Conservation (phyloP, 257 asterid genomes). For the Ilex aquifolium region DNA sequence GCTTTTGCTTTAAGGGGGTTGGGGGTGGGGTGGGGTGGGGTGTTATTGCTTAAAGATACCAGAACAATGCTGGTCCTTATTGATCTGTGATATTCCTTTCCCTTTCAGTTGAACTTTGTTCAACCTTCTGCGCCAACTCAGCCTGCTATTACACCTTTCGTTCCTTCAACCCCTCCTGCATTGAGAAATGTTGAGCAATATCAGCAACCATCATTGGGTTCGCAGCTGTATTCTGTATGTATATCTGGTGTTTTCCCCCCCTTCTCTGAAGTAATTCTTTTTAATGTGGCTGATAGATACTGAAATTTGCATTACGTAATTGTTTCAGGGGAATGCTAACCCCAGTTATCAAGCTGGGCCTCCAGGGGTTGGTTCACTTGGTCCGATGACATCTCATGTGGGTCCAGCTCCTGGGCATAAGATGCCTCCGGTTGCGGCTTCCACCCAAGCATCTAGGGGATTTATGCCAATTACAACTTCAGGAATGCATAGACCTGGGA, state of each 20-base stretch:
- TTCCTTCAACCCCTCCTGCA: constrained; percentile 69
- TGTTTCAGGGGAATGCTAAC: constrained; percentile 44
- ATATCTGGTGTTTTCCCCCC: not conserved
- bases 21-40: no score
- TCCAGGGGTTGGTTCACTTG: constrained; percentile 48
- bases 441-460: constrained; percentile 52
- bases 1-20: no score
- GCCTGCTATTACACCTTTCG: constrained; percentile 58
- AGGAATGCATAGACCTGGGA: constrained; percentile 66
- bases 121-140: constrained; percentile 64
- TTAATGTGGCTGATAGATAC: constrained; percentile 3
- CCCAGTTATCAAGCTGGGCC: constrained; percentile 63
- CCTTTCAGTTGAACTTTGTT: constrained; percentile 58
- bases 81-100: not conserved
- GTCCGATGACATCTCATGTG: constrained; percentile 39
- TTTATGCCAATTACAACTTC: constrained; percentile 57
- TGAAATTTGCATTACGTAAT: constrained; percentile 14
- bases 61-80: no score
- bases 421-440: constrained; percentile 57
- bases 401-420: constrained; percentile 53
- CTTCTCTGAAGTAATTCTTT: constrained; percentile 2
- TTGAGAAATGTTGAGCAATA: constrained; percentile 70
- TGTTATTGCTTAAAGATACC: no score
- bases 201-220: constrained; percentile 85
- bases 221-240: constrained; percentile 87